Base-by-base conservation (phyloP, 179 eudicot genomes). In the Beta macrorhiza region DNA sequence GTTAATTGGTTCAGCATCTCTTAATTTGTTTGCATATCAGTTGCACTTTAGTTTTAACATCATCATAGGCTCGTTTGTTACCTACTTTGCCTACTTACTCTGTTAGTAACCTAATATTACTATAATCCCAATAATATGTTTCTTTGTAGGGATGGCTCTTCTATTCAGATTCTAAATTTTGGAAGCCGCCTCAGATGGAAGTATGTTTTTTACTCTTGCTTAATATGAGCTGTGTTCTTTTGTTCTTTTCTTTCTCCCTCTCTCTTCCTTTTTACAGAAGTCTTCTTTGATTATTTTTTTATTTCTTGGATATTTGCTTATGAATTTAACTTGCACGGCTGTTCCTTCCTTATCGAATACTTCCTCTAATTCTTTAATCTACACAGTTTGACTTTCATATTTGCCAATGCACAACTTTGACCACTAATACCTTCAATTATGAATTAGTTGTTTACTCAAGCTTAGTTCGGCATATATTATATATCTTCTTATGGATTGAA, bases 111-210 rank as follows among this genome's bases (percentile, higher is more conserved):
- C 32, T 29, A 29, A 29, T 29, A 22, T 57, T 76, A 45, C 64
- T 72, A 45, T 72, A 51, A 67, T 75, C 69, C 61, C 42, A 74
- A 72, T 77, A 32, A 67, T 81, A 69, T 62, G 0, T 37, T 19
- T 73, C 44, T 42, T 68, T 84, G 87, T 91, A 97, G 99, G 99
- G 99, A 75, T 97, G 99, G 99, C 92, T 97, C 63, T 97, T 97
- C 83, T 97, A 90, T 84, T 88, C 99, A 58, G 97, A 91, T 70
- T 93, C 98, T 52, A 79, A 89, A 71, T 97, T 93, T 83, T 97
- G 99, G 99, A 93, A 97, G 87, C 97, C 97, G 22, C 94, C 93
- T 78, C 99, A 97, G 85, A 97, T 89, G 94, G 78, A 94, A 90
- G 99, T 97, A 91, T 84, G 90, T 84, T 79, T 44, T 59, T 78